These are phyloP conservation scores for Leucogyrophana mollusca DNA, from an alignment of 768 basidiomycete species.

Conservation along the genomic window DNA sequence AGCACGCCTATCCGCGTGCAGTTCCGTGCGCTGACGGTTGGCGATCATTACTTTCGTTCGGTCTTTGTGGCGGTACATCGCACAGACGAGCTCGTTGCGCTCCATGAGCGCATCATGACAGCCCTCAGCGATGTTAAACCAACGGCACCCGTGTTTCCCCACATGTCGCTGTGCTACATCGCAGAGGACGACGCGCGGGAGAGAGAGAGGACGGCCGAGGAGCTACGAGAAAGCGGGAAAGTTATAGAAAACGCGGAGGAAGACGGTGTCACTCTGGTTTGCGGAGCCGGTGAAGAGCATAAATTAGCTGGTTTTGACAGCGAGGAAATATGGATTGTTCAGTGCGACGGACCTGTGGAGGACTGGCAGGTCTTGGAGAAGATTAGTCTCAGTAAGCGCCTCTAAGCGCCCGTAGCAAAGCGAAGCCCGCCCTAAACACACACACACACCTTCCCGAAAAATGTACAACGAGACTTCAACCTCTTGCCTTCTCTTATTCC, in stretches of 20 bases:
- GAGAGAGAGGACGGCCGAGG: slow-evolving; percentile 46
- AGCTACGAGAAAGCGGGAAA: slow-evolving; percentile 36
- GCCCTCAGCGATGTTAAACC: slow-evolving; percentile 37
- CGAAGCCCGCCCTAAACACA: too few relatives aligned
- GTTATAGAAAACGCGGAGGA: slow-evolving; percentile 20
- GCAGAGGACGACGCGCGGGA: slow-evolving; percentile 59
- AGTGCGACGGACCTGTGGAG: slow-evolving; percentile 60
- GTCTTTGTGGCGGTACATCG: slow-evolving; percentile 56
- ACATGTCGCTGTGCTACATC: slow-evolving; percentile 75
- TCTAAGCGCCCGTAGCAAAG: too few relatives aligned
- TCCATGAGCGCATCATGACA: slow-evolving; percentile 50
- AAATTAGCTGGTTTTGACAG: slow-evolving; percentile 48
- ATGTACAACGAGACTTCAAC: too few relatives aligned
- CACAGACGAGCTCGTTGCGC: slow-evolving; percentile 40
- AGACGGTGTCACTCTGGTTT: slow-evolving; percentile 24
- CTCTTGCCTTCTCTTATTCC: too few relatives aligned
- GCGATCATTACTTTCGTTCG: slow-evolving; percentile 68
- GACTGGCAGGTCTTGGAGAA: slow-evolving; percentile 52
- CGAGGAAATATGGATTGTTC: slow-evolving; percentile 56
- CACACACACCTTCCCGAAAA: too few relatives aligned
- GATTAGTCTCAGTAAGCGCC: slow-evolving; percentile 24
- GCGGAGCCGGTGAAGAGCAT: too few relatives aligned
- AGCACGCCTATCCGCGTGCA: slow-evolving; percentile 37
- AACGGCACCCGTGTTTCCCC: slow-evolving; percentile 60
- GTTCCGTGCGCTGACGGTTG: slow-evolving; percentile 56